Conservation (phyloP, 495 filamentous ascomycete genomes). For the Usnea hakonensis region DNA sequence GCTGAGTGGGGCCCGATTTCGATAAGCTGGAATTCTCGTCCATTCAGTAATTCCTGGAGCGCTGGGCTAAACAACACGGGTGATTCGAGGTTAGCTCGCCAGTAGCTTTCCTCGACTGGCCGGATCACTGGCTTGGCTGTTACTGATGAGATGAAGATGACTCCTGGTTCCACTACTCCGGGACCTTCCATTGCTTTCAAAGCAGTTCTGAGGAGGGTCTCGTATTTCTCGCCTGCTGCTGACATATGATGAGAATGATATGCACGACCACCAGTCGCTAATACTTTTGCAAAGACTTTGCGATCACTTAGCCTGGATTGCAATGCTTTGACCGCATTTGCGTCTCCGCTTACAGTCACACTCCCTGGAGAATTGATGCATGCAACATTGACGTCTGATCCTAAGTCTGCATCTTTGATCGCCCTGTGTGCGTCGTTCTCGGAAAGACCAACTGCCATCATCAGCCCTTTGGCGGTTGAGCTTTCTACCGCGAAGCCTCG, state of each 20-base stretch:
- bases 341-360: conserved; percentile 42
- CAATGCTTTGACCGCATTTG: conserved; percentile 28
- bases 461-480: background rate
- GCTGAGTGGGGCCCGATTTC: background rate
- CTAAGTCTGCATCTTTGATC: background rate
- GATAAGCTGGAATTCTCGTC: background rate
- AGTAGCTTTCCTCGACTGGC: too few relatives aligned
- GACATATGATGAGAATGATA: conserved; percentile 56
- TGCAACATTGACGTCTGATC: conserved; percentile 29
- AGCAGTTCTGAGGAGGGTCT: too few relatives aligned
- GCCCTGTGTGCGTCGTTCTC: too few relatives aligned
- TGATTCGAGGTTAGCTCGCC: too few relatives aligned
- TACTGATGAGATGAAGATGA: too few relatives aligned
- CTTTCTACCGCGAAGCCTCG: conserved; percentile 22
- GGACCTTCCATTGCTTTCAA: too few relatives aligned
- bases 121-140: too few relatives aligned
- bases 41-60: too few relatives aligned
- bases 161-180: too few relatives aligned
- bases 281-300: conserved; percentile 32
- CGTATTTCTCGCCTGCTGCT: conserved; percentile 34
- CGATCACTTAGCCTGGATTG: conserved; percentile 22
- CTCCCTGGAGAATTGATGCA: conserved; percentile 40
- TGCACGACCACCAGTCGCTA: conserved; percentile 40
- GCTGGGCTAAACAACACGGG: too few relatives aligned
- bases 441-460: conserved; percentile 1